A percentile compares a stretch with the other conserved stretches of the same genome.
phyloP scores from a whole-genome alignment of 2,329 filamentous ascomycete genomes.

The Fusarium tanahbumbuense region DNA sequence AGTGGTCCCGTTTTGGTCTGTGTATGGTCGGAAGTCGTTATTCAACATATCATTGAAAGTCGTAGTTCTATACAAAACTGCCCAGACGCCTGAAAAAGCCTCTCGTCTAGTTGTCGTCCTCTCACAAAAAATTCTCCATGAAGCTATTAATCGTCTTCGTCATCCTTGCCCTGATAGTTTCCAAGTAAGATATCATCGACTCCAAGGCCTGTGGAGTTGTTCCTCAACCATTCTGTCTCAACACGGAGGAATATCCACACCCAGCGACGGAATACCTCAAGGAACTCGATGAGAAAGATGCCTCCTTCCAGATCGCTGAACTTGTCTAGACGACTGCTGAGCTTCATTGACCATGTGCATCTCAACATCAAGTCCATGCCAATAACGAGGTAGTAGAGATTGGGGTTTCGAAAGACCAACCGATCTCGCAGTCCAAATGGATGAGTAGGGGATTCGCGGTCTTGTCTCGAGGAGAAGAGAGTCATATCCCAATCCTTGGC shows the following conservation, averaged over 20 bases:
- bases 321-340: slow-evolving; percentile 83
- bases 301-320: slow-evolving; percentile 88
- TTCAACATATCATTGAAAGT: slow-evolving; percentile 27
- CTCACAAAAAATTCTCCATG: slow-evolving; percentile 6
- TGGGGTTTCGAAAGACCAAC: slow-evolving; percentile 76
- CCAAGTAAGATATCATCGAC: slow-evolving; percentile 80
- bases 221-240: slow-evolving; percentile 89
- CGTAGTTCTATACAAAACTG: slow-evolving; percentile 38
- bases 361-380: slow-evolving; percentile 81
- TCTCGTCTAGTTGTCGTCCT: slow-evolving; percentile 17
- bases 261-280: slow-evolving; percentile 91
- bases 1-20: slow-evolving; percentile 9
- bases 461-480: slow-evolving; percentile 72
- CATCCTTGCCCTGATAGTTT: slow-evolving; percentile 73
- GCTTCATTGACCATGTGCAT: slow-evolving; percentile 91
- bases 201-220: slow-evolving; percentile 61
- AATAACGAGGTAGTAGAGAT: slow-evolving; percentile 86
- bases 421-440: slow-evolving; percentile 82
- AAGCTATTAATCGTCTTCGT: slow-evolving; percentile 52
- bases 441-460: slow-evolving; percentile 72
- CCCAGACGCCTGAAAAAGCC: slow-evolving; percentile 22
- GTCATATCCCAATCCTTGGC: slow-evolving; percentile 96
- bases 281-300: slow-evolving; percentile 86
- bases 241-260: slow-evolving; percentile 97
- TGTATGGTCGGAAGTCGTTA: slow-evolving; percentile 21